Conservation (phyloP, 441 rosid species). For the Populus tomentosa region DNA sequence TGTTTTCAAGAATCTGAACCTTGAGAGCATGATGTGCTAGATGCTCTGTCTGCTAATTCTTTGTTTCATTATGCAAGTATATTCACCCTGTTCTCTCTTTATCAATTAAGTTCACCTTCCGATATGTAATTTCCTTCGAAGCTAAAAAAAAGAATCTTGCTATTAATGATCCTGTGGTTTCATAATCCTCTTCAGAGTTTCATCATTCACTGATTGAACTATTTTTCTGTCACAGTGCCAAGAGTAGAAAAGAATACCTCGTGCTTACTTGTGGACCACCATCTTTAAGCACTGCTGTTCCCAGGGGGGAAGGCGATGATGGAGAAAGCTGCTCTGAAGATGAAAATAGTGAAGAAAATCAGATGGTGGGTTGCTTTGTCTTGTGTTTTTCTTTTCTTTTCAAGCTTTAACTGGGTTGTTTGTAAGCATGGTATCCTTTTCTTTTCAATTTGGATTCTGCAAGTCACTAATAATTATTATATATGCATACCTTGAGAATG, state of each 20-base stretch:
- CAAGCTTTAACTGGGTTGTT: background rate
- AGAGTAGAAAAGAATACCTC: constrained; percentile 79
- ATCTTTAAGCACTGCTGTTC: constrained; percentile 39
- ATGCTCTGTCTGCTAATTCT: background rate
- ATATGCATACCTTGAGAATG: background rate
- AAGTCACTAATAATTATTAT: background rate
- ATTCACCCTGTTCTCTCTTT: background rate
- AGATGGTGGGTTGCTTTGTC: constrained; percentile 32
- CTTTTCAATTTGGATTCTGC: background rate
- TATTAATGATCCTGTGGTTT: background rate
- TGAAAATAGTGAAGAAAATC: constrained; percentile 46
- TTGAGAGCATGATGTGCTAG: background rate
- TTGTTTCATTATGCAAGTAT: no score
- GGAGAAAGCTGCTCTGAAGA: constrained; percentile 62
- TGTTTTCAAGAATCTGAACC: background rate
- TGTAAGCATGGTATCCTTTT: background rate
- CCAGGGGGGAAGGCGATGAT: constrained; percentile 45
- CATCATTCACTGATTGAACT: background rate
- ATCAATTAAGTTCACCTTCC: constrained; percentile 19
- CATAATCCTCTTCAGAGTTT: background rate
- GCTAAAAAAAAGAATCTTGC: background rate
- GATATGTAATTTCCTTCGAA: no score
- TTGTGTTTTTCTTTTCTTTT: no score
- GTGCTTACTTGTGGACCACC: constrained; percentile 86
- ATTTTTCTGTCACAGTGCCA: constrained; percentile 41